A percentile compares a stretch with the other conserved stretches of the same genome.
These are phyloP conservation scores for Emmonsiellopsis sp. DNA, from an alignment of 2,329 filamentous ascomycete genomes.

Conservation along the genomic window DNA sequence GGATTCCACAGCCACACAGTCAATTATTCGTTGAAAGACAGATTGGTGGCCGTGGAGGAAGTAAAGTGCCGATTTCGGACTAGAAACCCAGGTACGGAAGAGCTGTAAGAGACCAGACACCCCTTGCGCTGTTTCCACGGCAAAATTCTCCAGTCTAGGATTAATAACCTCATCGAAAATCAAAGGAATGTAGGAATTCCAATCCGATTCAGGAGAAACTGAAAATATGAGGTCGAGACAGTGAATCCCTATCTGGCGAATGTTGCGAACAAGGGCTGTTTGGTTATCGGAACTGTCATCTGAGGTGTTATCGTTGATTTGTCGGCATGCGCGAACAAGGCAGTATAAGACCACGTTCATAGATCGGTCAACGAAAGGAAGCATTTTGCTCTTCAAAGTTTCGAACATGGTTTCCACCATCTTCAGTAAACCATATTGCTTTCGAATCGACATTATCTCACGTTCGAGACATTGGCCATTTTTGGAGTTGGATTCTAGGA, in stretches of 20 bases:
- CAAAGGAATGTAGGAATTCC: slow-evolving; percentile 59
- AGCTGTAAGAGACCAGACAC: slow-evolving; percentile 75
- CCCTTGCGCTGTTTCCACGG: slow-evolving; percentile 79
- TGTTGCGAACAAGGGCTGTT: slow-evolving; percentile 34
- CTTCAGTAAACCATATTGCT: slow-evolving; percentile 84
- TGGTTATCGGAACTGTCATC: slow-evolving; percentile 20
- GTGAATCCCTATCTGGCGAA: slow-evolving; percentile 59
- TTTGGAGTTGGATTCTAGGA: slow-evolving; percentile 46
- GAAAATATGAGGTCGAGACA: slow-evolving; percentile 72
- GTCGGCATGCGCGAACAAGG: slow-evolving; percentile 58
- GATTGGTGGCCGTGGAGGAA: slow-evolving; percentile 52
- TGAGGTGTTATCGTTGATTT: slow-evolving; percentile 20
- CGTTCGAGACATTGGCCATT: slow-evolving; percentile 47
- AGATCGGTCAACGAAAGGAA: slow-evolving; percentile 58
- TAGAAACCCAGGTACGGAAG: slow-evolving; percentile 69
- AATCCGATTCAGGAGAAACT: slow-evolving; percentile 60
- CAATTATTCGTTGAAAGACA: slow-evolving; percentile 62
- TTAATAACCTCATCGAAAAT: slow-evolving; percentile 69
- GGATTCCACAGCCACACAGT: slow-evolving; percentile 62
- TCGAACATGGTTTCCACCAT: slow-evolving; percentile 83
- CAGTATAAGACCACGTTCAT: slow-evolving; percentile 76
- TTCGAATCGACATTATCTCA: slow-evolving; percentile 58
- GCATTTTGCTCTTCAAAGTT: slow-evolving; percentile 67
- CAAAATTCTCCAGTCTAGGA: slow-evolving; percentile 67
- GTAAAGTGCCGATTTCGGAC: slow-evolving; percentile 58